Evolutionary conservation across 257 asterid species (phyloP), one percentile per base, ranked within the genome.

Genomic region (Primulina huaijiensis): DNA sequence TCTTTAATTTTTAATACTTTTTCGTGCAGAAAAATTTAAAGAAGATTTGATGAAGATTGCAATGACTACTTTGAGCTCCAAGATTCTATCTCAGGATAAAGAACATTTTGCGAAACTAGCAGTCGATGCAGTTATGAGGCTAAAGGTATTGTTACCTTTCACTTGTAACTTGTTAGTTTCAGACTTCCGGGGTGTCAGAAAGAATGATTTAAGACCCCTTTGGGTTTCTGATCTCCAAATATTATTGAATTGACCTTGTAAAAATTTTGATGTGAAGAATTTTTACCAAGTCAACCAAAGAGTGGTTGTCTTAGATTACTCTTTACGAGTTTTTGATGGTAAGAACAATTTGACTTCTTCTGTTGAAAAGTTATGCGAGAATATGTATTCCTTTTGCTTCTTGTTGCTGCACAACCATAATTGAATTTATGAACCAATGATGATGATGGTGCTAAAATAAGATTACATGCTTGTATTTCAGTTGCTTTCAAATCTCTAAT

Each of bases 11-110:
- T 67, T 38, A 64, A 27, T 27, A 27, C 30, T 2, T 77, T 7
- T 63, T 63, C 55, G 61, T 65, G 64, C 92, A 89, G 96, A 85
- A 77, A 88, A 86, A 80, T 92, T 90, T 76, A 82, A 81, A 69
- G 72, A 67, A 0, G 98, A 92, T 80, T 73, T 92, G 73, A 79
- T 92, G 94, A 89, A 88, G 83, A 90, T 92, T 63, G 96, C 96
- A 38, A 89, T 75, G 97, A 92, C 98, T 75, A 92, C 98, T 56
- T 80, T 92, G 88, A 92, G 98, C 67, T 90, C 98, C 76, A 92
- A 92, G 76, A 89, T 92, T 76, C 86, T 89, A 71, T 88, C 98
- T 60, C 98, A 90, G 77, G 97, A 92, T 80, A 89, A 89, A 83
- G 97, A 86, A 69, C 95, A 88, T 81, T 92, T 92, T 83, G 95